Percentiles rank a stretch among this genome's conserved stretches.
Evolutionary conservation across 176 grass and related monocot genomes (phyloP).

Genomic region (Chrysopogon serrulatus): DNA sequence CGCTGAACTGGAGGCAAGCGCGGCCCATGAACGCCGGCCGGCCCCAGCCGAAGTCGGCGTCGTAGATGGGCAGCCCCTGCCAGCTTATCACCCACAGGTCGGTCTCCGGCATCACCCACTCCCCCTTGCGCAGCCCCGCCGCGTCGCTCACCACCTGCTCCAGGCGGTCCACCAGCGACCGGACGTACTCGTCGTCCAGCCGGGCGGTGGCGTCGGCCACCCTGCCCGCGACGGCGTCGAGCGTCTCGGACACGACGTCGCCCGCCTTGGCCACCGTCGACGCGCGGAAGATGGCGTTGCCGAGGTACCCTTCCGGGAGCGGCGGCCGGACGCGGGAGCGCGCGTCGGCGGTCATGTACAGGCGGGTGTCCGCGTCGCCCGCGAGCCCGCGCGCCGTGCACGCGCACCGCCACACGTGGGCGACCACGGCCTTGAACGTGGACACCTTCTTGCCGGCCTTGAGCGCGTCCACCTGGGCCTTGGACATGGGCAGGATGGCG

Average conservation of each 20-base stretch:
- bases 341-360: slow-evolving; percentile 46
- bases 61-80: slow-evolving; percentile 49
- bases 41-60: slow-evolving; percentile 62
- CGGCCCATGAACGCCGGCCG: slow-evolving; percentile 45
- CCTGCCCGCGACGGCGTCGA: slow-evolving; percentile 17
- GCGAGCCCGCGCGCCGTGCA: slow-evolving; percentile 33
- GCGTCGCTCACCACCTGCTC: not conserved
- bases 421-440: slow-evolving; percentile 37
- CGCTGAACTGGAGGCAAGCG: slow-evolving; percentile 25
- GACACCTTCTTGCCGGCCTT: slow-evolving; percentile 23
- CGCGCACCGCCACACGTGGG: slow-evolving; percentile 42
- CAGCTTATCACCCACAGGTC: slow-evolving; percentile 61
- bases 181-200: slow-evolving; percentile 28
- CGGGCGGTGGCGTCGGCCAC: slow-evolving; percentile 12
- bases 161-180: slow-evolving; percentile 48
- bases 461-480: slow-evolving; percentile 34
- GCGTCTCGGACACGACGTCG: slow-evolving; percentile 5
- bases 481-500: slow-evolving; percentile 39
- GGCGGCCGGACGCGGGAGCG: slow-evolving; percentile 38
- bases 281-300: slow-evolving; percentile 56
- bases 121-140: slow-evolving; percentile 16
- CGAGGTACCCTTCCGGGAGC: slow-evolving; percentile 43
- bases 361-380: not conserved
- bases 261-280: slow-evolving; percentile 18
- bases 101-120: slow-evolving; percentile 41